Conservation (phyloP, 2,329 filamentous ascomycete genomes). For the Scedosporium minutisporum region DNA sequence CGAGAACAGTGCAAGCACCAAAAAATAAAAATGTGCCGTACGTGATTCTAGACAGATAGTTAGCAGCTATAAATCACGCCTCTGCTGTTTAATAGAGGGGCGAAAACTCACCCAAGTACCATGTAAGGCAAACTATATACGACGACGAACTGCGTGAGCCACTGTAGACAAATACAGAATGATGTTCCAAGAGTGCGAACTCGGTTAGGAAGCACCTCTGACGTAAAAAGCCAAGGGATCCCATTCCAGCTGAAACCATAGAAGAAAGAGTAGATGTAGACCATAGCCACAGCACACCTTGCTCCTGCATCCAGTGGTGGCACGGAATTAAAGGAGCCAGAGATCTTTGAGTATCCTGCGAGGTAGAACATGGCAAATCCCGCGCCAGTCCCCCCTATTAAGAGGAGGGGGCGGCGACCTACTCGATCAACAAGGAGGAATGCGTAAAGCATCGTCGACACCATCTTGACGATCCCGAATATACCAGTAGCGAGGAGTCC, state of each 20-base stretch:
- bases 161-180: slow-evolving; percentile 19
- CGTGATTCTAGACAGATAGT: background rate
- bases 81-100: no score
- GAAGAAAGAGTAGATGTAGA: background rate
- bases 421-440: slow-evolving; percentile 34
- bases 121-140: slow-evolving; percentile 20
- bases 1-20: background rate
- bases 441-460: slow-evolving; percentile 12
- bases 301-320: background rate
- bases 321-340: background rate
- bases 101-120: slow-evolving; percentile 10
- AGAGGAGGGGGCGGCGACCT: slow-evolving; percentile 27
- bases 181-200: slow-evolving; percentile 18
- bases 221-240: slow-evolving; percentile 7
- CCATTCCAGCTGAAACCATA: background rate
- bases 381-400: slow-evolving; percentile 14
- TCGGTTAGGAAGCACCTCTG: slow-evolving; percentile 17
- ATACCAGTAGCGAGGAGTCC: slow-evolving; percentile 56
- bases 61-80: background rate
- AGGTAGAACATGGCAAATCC: slow-evolving; percentile 23
- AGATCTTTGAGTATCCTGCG: slow-evolving; percentile 12
- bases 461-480: slow-evolving; percentile 67
- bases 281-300: background rate
- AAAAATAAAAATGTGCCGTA: background rate
- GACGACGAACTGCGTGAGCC: slow-evolving; percentile 20